These are phyloP conservation scores for Microstroma glucosiphilum DNA, from an alignment of 1,284 basidiomycete genomes.

Conservation along the genomic window DNA sequence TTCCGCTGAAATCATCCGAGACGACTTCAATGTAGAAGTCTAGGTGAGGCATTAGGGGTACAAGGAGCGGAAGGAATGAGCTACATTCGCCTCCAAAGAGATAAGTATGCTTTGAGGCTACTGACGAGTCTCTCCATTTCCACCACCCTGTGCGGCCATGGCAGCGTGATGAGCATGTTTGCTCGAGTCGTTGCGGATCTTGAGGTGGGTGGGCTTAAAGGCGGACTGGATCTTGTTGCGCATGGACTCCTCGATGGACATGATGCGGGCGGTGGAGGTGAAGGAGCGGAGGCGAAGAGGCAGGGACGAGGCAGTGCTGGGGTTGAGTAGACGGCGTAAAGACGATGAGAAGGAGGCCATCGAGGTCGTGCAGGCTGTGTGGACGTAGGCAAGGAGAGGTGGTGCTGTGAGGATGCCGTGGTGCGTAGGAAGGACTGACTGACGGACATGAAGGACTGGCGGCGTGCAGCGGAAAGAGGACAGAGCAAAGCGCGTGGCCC, in stretches of 20 bases:
- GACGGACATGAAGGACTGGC: no score
- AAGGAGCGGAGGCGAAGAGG: neutral
- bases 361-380: neutral
- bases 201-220: constrained; percentile 27
- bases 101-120: constrained; percentile 3
- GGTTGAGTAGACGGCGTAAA: neutral
- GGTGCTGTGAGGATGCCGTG: no score
- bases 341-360: constrained; percentile 1
- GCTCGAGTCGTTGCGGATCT: constrained; percentile 39
- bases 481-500: no score
- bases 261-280: constrained; percentile 1
- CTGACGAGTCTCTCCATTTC: constrained; percentile 44
- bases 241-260: constrained; percentile 32
- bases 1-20: constrained; percentile 39
- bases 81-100: neutral
- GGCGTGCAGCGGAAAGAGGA: no score
- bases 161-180: constrained; percentile 49
- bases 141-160: constrained; percentile 48
- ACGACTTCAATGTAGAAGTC: constrained; percentile 48
- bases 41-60: constrained; percentile 6
- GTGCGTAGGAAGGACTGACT: no score
- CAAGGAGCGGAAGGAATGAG: neutral
- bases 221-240: constrained; percentile 26
- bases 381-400: no score
- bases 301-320: neutral